Percentiles rank a stretch among this genome's conserved stretches.
These are phyloP conservation scores for Reutealis trisperma DNA, from an alignment of 345 rosid species.

Conservation along the genomic window DNA sequence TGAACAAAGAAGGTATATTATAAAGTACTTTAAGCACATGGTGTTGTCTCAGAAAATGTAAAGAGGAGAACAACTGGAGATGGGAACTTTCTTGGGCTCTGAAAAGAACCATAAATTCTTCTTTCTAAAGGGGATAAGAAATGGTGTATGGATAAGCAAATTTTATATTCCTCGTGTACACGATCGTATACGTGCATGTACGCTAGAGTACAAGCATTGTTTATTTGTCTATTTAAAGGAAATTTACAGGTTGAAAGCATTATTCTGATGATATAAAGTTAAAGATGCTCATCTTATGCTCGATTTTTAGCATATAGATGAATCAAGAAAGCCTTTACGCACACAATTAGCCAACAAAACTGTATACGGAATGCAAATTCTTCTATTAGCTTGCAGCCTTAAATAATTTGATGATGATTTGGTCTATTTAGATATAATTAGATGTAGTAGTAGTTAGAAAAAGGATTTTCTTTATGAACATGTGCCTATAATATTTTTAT, in stretches of 20 bases:
- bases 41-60: neutral
- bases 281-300: slow-evolving; percentile 10
- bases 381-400: neutral
- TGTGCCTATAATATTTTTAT: neutral
- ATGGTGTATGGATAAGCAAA: neutral
- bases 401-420: neutral
- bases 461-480: neutral
- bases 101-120: neutral
- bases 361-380: neutral
- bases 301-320: slow-evolving; percentile 6
- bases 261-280: slow-evolving; percentile 18
- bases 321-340: neutral
- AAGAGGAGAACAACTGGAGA: slow-evolving; percentile 12
- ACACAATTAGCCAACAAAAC: neutral
- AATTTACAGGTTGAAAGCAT: slow-evolving; percentile 25
- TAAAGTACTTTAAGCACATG: slow-evolving; percentile 1
- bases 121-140: neutral
- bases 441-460: too few relatives aligned
- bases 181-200: neutral
- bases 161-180: neutral
- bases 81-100: slow-evolving; percentile 4
- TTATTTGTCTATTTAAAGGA: neutral
- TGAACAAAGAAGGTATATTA: slow-evolving; percentile 1
- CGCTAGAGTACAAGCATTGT: neutral
- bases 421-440: too few relatives aligned